These are phyloP conservation scores for Actinomucor elegans DNA, from an alignment of 371 early-diverging fungal genomes.

Conservation along the genomic window DNA sequence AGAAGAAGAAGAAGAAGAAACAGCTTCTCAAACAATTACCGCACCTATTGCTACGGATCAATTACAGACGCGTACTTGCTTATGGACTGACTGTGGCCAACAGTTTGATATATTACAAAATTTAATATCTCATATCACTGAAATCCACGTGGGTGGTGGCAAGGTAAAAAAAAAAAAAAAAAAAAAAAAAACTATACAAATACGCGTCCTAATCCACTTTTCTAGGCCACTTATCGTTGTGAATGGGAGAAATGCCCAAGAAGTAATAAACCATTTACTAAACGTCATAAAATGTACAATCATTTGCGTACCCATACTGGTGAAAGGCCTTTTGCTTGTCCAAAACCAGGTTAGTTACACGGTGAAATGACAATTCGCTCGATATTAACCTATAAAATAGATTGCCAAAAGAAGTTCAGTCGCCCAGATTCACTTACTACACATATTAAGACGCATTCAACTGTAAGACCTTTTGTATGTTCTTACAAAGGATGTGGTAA, in stretches of 20 bases:
- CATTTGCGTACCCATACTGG: conserved; percentile 90
- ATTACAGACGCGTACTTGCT: no score
- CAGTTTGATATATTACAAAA: conserved; percentile 15
- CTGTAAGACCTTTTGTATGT: conserved; percentile 73
- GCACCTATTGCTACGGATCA: no score
- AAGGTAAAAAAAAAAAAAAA: conserved; percentile 15
- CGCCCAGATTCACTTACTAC: conserved; percentile 88
- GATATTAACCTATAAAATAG: no score
- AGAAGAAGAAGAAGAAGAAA: conserved; percentile 27
- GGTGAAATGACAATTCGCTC: no score
- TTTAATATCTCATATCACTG: conserved; percentile 20
- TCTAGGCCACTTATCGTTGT: conserved; percentile 75
- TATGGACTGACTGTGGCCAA: conserved; percentile 19
- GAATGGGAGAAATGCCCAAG: conserved; percentile 83
- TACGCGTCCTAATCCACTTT: no score
- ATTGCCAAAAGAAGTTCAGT: conserved; percentile 81
- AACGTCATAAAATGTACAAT: conserved; percentile 89
- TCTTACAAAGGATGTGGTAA: conserved; percentile 62
- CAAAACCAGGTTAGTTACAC: conserved; percentile 61
- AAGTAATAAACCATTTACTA: conserved; percentile 76
- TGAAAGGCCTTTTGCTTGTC: conserved; percentile 67
- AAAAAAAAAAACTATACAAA: no score
- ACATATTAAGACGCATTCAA: conserved; percentile 87
- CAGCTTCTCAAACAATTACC: not conserved
- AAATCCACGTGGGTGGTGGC: conserved; percentile 23